Evolutionary conservation across 2,329 filamentous ascomycete species (phyloP).

Genomic region (Zopfia rhizophila): DNA sequence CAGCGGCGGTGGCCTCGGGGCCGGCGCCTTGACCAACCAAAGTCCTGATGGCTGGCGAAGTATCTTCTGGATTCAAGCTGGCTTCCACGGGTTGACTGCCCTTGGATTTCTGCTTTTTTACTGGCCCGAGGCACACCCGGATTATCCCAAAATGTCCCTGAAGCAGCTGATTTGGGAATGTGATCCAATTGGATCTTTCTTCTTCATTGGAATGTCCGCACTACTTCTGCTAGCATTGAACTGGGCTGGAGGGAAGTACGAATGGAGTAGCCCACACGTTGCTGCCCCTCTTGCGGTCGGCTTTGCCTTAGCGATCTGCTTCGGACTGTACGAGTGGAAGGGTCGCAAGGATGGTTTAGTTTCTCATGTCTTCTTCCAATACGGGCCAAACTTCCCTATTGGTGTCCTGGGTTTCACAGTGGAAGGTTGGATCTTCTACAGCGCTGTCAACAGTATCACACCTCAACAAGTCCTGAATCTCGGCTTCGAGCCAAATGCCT

Average conservation of each 20-base stretch:
- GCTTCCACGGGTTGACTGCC: conserved; percentile 57
- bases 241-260: conserved; percentile 11
- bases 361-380: conserved; percentile 63
- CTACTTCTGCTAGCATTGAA: conserved; percentile 40
- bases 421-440: conserved; percentile 64
- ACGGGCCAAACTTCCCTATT: conserved; percentile 62
- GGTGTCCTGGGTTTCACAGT: conserved; percentile 64
- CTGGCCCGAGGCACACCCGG: conserved; percentile 54
- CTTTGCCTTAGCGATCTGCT: conserved; percentile 53
- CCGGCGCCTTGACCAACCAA: conserved; percentile 61
- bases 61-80: conserved; percentile 66
- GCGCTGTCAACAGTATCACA: conserved; percentile 12
- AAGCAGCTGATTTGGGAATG: conserved; percentile 58
- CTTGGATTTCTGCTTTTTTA: conserved; percentile 57
- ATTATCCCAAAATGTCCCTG: conserved; percentile 53
- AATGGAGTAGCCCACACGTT: conserved; percentile 39
- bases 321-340: conserved; percentile 61
- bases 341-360: conserved; percentile 62
- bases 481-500: conserved; percentile 7
- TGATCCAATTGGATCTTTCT: conserved; percentile 59
- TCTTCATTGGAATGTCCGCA: conserved; percentile 58
- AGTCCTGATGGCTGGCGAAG: conserved; percentile 60
- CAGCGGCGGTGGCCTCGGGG: conserved; percentile 59
- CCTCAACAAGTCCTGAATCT: conserved; percentile 14
- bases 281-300: conserved; percentile 57